phyloP scores from a whole-genome alignment of 2,329 filamentous ascomycete species.

The Pseudophaeomoniella oleicola region DNA sequence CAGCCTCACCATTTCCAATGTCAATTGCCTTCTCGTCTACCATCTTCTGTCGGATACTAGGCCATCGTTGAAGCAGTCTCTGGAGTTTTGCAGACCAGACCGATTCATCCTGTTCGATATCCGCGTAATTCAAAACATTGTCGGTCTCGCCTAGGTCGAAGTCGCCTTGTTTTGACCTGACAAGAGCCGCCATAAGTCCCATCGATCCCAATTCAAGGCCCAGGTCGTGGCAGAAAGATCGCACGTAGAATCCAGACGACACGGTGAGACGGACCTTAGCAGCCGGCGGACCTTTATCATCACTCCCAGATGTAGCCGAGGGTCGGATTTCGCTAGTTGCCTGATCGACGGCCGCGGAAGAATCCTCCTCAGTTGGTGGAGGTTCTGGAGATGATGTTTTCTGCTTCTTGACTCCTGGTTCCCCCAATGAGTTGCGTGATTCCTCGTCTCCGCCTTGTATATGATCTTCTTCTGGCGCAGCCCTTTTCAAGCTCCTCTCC shows the following conservation, averaged over 20 bases:
- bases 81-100: conserved; percentile 69
- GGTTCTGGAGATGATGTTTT: conserved; percentile 16
- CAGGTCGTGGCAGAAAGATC: conserved; percentile 83
- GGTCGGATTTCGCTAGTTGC: conserved; percentile 12
- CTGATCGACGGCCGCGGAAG: conserved; percentile 15
- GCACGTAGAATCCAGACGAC: conserved; percentile 91
- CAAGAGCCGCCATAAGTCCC: conserved; percentile 72
- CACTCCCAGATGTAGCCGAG: conserved; percentile 18
- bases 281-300: conserved; percentile 41
- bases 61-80: conserved; percentile 35
- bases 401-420: conserved; percentile 14
- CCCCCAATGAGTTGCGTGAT: conserved; percentile 5
- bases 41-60: not conserved
- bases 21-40: not conserved
- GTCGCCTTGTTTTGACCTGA: conserved; percentile 66
- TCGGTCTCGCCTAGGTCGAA: conserved; percentile 48
- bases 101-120: conserved; percentile 60
- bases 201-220: conserved; percentile 69
- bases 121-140: conserved; percentile 59
- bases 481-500: conserved; percentile 5
- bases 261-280: conserved; percentile 80
- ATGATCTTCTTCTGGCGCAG: conserved; percentile 14
- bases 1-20: not conserved
- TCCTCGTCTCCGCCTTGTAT: conserved; percentile 7
- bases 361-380: conserved; percentile 15